Evolutionary conservation across 805 yeast species (phyloP), one percentile per base, ranked within the genome.

Genomic region (Kodamaea kaohsiungensis): DNA sequence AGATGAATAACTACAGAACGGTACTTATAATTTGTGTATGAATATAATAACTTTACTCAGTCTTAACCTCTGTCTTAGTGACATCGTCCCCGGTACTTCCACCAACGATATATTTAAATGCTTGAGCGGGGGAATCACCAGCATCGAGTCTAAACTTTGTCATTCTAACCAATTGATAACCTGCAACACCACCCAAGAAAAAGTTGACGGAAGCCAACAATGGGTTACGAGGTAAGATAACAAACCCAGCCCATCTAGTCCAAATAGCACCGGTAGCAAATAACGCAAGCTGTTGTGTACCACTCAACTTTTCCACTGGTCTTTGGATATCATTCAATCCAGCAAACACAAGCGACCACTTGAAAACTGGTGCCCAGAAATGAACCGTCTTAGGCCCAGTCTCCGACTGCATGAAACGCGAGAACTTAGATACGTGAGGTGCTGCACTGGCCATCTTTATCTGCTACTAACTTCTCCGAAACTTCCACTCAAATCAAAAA

Each of bases 371-470:
- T 1, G 80, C 96, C 99, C 99, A 93, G 74, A 93, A 93, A 69
- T 93, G 99, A 53, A 95, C 92, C n/a, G 99, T 93, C 68, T 76
- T 86, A 42, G 99, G 99, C 33, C 99, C 99, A 16, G 99, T 90
- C 68, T 88, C 96, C 15, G 97, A 86, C 63, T 86, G 83, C 68
- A 90, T 68, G 67, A 86, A 91, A 65, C 89, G 81, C 56, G 81
- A 73, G 71, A 93, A 89, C 47, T 82, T 83, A 35, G 85, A 72
- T 15, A 86, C 64, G 58, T 66, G 67, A 55, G 60, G 68, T 51
- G 67, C 66, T 35, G 66, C 53, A 51, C 69, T 57, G n/a, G 70
- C 70, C 70, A 66, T 66, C 46, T n/a, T 50, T 37, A 25, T 17
- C 19, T 19, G 42, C 27, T 30, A 8, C 15, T 16, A 33, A 10